These are phyloP conservation scores for Beauveria pseudobassiana DNA, from an alignment of 2,329 filamentous ascomycete species.

Conservation along the genomic window DNA sequence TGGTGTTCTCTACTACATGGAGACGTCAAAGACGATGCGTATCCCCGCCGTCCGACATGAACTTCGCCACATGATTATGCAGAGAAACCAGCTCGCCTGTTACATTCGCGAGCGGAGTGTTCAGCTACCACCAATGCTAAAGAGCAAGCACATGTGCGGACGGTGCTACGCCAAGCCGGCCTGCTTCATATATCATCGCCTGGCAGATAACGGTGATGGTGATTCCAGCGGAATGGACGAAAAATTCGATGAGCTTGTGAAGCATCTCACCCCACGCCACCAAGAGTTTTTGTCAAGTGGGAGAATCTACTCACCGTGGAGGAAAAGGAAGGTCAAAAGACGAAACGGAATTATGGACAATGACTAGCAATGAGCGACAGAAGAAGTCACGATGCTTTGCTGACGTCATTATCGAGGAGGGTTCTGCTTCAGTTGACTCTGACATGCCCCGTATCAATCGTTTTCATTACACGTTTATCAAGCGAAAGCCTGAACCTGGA, in stretches of 20 bases:
- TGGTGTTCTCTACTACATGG: slow-evolving; percentile 91
- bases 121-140: slow-evolving; percentile 78
- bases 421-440: slow-evolving; percentile 61
- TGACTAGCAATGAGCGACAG: slow-evolving; percentile 83
- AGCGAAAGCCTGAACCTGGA: slow-evolving; percentile 49
- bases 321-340: slow-evolving; percentile 81
- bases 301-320: slow-evolving; percentile 89
- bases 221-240: slow-evolving; percentile 74
- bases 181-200: slow-evolving; percentile 90
- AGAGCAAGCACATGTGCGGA: slow-evolving; percentile 71
- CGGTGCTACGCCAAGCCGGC: slow-evolving; percentile 85
- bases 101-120: slow-evolving; percentile 74
- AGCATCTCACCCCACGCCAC: slow-evolving; percentile 67
- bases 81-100: slow-evolving; percentile 82
- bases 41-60: slow-evolving; percentile 83
- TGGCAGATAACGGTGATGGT: slow-evolving; percentile 75
- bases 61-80: slow-evolving; percentile 92
- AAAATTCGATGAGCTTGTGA: slow-evolving; percentile 74
- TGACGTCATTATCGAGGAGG: slow-evolving; percentile 75
- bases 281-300: slow-evolving; percentile 91
- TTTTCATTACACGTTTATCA: slow-evolving; percentile 78
- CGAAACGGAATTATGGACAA: slow-evolving; percentile 92
- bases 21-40: slow-evolving; percentile 76
- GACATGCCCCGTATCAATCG: slow-evolving; percentile 80
- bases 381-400: slow-evolving; percentile 84